Percentiles rank a stretch among this genome's conserved stretches.
phyloP scores from a whole-genome alignment of 1,139 yeast genomes.

The Hemisphaericaspora xylanilytica region DNA sequence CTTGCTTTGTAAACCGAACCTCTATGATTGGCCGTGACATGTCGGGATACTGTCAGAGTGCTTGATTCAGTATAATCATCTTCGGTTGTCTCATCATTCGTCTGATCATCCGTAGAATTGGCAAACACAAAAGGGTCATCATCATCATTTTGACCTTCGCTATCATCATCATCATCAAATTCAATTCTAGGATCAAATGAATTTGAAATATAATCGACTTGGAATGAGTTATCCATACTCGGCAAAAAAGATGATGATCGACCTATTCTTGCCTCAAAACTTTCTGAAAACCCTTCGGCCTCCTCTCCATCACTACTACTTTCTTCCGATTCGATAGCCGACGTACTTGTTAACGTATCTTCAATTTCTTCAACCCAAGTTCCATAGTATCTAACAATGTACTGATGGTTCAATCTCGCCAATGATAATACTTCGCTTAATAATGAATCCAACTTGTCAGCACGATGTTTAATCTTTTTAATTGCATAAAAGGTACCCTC shows the following conservation, averaged over 20 bases:
- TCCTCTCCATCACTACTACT: conserved; percentile 17
- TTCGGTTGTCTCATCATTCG: conserved; percentile 12
- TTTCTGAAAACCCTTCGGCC: conserved; percentile 7
- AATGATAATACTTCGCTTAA: conserved; percentile 88
- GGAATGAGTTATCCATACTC: conserved; percentile 38
- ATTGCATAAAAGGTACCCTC: conserved; percentile 96
- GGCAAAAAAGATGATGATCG: conserved; percentile 32
- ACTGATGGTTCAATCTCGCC: conserved; percentile 90
- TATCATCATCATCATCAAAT: conserved; percentile 49
- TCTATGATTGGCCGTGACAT: not conserved
- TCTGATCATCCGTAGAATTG: conserved; percentile 17
- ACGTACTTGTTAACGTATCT: conserved; percentile 12
- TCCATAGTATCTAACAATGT: conserved; percentile 92
- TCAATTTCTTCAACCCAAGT: conserved; percentile 88
- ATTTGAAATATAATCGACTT: conserved; percentile 64
- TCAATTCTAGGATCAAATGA: conserved; percentile 62
- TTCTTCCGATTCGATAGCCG: conserved; percentile 14
- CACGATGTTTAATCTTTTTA: conserved; percentile 82
- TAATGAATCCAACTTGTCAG: conserved; percentile 74
- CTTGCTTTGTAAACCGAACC: not conserved
- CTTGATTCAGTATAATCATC: conserved; percentile 7
- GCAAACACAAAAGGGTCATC: conserved; percentile 31
- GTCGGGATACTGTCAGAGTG: not conserved
- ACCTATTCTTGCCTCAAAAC: conserved; percentile 18
- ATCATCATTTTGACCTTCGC: conserved; percentile 19